Conservation (phyloP, 192 early-diverging fungal species). For the Phycomyces blakesleeanus region DNA sequence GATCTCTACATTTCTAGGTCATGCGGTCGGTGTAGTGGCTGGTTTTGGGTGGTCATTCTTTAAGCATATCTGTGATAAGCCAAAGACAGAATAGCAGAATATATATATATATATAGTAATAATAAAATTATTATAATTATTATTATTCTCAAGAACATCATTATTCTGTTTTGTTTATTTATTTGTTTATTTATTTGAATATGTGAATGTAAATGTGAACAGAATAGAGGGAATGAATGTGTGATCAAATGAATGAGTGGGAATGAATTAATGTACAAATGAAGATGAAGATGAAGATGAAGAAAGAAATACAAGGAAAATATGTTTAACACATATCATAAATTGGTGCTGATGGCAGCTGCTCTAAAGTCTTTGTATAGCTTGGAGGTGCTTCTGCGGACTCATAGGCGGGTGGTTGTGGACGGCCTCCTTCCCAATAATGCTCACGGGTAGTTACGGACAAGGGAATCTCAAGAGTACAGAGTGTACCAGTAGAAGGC, state of each 20-base stretch:
- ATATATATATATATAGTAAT: not conserved
- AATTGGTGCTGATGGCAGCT: slow-evolving; percentile 17
- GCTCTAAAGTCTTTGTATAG: slow-evolving; percentile 9
- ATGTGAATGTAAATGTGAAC: too few relatives aligned
- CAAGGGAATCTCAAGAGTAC: slow-evolving; percentile 26
- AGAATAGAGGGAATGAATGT: not conserved
- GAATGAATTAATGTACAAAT: not conserved
- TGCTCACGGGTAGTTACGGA: slow-evolving; percentile 29
- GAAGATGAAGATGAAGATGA: not conserved
- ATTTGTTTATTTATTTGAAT: slow-evolving; percentile 7
- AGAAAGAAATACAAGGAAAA: too few relatives aligned
- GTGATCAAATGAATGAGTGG: not conserved
- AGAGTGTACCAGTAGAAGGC: not conserved
- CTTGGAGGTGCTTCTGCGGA: slow-evolving; percentile 19
- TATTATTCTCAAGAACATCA: too few relatives aligned
- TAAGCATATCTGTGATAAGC: slow-evolving; percentile 21
- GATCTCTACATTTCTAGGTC: slow-evolving; percentile 40
- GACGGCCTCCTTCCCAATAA: slow-evolving; percentile 17
- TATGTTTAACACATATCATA: not conserved
- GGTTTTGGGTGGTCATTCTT: slow-evolving; percentile 23
- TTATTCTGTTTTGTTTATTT: too few relatives aligned
- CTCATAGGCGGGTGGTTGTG: slow-evolving; percentile 26
- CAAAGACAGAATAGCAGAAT: slow-evolving; percentile 23
- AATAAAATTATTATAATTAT: too few relatives aligned
- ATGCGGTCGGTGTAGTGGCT: slow-evolving; percentile 36